These are phyloP conservation scores for Glycine tomentella DNA, from an alignment of 306 rosid species.

Conservation along the genomic window DNA sequence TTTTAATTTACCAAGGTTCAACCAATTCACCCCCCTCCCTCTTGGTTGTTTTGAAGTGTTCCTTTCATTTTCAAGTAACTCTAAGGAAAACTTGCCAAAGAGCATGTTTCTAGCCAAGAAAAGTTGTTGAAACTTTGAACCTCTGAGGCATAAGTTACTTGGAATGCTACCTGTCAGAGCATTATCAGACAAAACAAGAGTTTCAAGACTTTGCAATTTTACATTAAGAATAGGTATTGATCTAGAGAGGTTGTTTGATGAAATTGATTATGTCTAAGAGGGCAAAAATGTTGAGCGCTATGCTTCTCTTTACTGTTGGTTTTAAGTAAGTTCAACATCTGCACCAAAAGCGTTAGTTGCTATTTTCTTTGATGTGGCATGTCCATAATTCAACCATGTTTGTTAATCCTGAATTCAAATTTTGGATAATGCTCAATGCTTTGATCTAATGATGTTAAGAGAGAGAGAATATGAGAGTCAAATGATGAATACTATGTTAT, in stretches of 20 bases:
- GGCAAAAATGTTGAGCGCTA: constrained; percentile 93
- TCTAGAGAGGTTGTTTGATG: no score
- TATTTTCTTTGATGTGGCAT: constrained; percentile 36
- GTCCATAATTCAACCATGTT: constrained; percentile 23
- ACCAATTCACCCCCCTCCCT: no score
- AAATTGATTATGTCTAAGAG: constrained; percentile 87
- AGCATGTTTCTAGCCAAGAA: constrained; percentile 77
- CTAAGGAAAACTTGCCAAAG: constrained; percentile 74
- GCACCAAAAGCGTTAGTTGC: constrained; percentile 19
- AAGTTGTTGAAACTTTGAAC: constrained; percentile 67
- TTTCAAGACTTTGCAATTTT: constrained; percentile 58
- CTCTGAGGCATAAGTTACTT: constrained; percentile 66
- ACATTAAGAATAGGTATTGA: constrained; percentile 55
- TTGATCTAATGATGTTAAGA: neutral
- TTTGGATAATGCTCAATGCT: constrained; percentile 34
- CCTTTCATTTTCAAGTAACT: no score
- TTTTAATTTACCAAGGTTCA: no score
- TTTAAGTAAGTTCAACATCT: constrained; percentile 64
- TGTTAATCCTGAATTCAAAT: constrained; percentile 33
- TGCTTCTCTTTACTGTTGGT: constrained; percentile 72
- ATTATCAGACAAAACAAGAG: constrained; percentile 78
- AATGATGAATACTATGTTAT: neutral
- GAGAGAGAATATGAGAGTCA: neutral
- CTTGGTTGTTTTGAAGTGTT: no score
- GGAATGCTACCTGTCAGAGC: constrained; percentile 77